Conservation (phyloP, 2,329 filamentous ascomycete species). For the Aspergillus sp. region DNA sequence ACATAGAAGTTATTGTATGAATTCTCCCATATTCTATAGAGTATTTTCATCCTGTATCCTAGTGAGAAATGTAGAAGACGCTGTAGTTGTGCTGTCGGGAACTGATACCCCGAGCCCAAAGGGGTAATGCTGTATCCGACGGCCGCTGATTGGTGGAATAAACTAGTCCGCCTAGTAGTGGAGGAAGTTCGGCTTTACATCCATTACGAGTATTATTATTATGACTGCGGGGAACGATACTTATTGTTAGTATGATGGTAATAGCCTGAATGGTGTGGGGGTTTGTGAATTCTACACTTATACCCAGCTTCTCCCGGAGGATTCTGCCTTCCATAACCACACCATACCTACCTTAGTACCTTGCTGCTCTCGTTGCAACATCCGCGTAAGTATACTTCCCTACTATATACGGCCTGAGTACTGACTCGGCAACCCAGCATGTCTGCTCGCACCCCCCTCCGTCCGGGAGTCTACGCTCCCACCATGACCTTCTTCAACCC, state of each 20-base stretch:
- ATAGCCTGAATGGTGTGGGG: too few relatives aligned
- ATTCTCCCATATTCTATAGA: background rate
- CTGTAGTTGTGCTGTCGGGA: background rate
- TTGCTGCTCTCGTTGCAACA: too few relatives aligned
- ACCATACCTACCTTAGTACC: too few relatives aligned
- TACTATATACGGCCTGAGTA: background rate
- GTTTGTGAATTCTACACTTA: too few relatives aligned
- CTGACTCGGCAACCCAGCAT: conserved; percentile 7
- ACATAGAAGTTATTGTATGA: too few relatives aligned
- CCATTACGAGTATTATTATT: background rate
- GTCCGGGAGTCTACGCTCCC: conserved; percentile 80
- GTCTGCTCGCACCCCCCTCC: conserved; percentile 57
- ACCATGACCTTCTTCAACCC: conserved; percentile 89
- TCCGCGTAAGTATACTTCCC: too few relatives aligned
- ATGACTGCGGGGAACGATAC: background rate
- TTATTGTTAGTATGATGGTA: too few relatives aligned
- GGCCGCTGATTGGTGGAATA: conserved; percentile 8
- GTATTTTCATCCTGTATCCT: too few relatives aligned
- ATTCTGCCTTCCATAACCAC: too few relatives aligned
- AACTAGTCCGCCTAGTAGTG: background rate
- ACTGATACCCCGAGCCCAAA: conserved; percentile 3
- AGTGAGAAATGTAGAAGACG: too few relatives aligned
- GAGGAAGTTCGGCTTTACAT: background rate
- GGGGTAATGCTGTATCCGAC: background rate
- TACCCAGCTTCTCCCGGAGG: too few relatives aligned